Conservation (phyloP, 1,284 basidiomycete species). For the Cystobasidiaceae sp. region DNA sequence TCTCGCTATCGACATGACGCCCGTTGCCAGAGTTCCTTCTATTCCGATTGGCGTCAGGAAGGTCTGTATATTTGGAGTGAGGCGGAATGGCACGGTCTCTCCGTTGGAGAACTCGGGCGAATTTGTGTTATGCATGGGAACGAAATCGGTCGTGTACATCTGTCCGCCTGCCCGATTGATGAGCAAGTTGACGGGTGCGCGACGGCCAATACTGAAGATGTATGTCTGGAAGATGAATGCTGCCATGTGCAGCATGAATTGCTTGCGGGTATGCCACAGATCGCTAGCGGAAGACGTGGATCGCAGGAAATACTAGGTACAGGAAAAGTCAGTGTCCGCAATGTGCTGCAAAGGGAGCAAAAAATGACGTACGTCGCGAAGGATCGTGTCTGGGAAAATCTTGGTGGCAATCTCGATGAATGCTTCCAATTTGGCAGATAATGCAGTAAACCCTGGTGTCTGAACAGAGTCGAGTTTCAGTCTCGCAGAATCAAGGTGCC, state of each 20-base stretch:
- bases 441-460: constrained; percentile 9
- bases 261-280: constrained; percentile 95
- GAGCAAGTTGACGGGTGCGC: constrained; percentile 79
- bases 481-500: background rate
- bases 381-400: constrained; percentile 81
- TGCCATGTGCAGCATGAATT: constrained; percentile 87
- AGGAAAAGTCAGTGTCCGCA: background rate
- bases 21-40: constrained; percentile 81
- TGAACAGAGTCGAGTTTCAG: background rate
- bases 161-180: constrained; percentile 81
- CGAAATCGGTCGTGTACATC: constrained; percentile 81
- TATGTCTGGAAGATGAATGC: constrained; percentile 90
- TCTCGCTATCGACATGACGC: constrained; percentile 84
- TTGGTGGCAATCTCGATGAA: constrained; percentile 86
- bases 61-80: constrained; percentile 92
- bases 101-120: constrained; percentile 47
- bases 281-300: constrained; percentile 80
- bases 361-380: constrained; percentile 63
- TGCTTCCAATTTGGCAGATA: constrained; percentile 57
- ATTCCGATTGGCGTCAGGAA: constrained; percentile 85
- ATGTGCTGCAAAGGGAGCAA: background rate
- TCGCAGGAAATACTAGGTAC: constrained; percentile 72
- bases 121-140: constrained; percentile 48
- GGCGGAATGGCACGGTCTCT: constrained; percentile 91
- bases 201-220: constrained; percentile 74